Conservation (phyloP, 345 rosid genomes). For the Acer negundo region DNA sequence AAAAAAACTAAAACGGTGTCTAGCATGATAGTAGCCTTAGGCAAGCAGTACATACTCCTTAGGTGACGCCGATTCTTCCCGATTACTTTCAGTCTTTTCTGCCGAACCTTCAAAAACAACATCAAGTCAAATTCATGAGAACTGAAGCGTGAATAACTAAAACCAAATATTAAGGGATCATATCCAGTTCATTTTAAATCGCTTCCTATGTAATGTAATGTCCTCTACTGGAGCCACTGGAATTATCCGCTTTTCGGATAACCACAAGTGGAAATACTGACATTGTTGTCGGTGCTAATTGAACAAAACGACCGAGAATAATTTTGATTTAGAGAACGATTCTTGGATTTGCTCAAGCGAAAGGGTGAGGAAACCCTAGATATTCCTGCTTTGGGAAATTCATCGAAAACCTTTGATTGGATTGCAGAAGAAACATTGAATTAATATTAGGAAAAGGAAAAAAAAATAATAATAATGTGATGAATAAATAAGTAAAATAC, state of each 20-base stretch:
- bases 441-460: background rate
- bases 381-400: background rate
- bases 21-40: slow-evolving; percentile 1
- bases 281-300: slow-evolving; percentile 26
- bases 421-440: background rate
- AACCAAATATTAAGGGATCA: background rate
- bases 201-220: too few species aligned
- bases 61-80: slow-evolving; percentile 25
- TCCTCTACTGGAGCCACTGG: background rate
- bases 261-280: slow-evolving; percentile 21
- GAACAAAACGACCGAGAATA: slow-evolving; percentile 25
- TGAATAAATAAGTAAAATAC: background rate
- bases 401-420: slow-evolving; percentile 20
- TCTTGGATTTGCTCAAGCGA: background rate
- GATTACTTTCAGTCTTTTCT: slow-evolving; percentile 24
- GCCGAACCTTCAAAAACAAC: slow-evolving; percentile 28
- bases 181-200: background rate
- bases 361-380: slow-evolving; percentile 16
- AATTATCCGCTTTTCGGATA: background rate
- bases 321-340: background rate
- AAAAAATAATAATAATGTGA: background rate
- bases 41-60: slow-evolving; percentile 46
- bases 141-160: background rate
- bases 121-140: background rate
- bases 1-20: background rate